Evolutionary conservation across 805 yeast species (phyloP), one percentile per base, ranked within the genome.

Genomic region (Candida palmyrensis): DNA sequence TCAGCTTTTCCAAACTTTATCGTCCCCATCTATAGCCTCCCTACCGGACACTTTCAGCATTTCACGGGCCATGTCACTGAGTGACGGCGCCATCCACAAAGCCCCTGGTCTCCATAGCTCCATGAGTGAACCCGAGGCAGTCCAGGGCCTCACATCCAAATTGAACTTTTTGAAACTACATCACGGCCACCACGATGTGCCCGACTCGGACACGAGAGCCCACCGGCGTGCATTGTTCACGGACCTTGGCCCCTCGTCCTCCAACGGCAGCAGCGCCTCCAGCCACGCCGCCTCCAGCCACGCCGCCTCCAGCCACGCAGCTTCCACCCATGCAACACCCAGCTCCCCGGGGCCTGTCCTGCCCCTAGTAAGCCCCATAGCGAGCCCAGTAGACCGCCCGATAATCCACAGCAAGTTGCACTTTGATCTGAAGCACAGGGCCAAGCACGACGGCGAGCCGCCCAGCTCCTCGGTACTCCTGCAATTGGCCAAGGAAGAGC

Each of bases 401-500:
- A 42, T 40, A 26, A 51, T 60, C 26, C 64, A 59, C 33, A 53
- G 46, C 36, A 60, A 60, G 37, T 41, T 60, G 19, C 47, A 49
- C 28, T 44, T 53, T 34, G 59, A 55, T n/a, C n/a, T n/a, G n/a
- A 48, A 44, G 25, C 39, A 38, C 5, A 29, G 33, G 13, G 47
- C 42, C 8, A 33, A 28, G 23, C 9, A 9, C 11, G 11, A 11
- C 24, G 37, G 23, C 9, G 11, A 21, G 9, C 23, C 33, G 24
- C 37, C 33, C 14, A 34, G 50, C 3, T 44, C 49, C 22, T 51
- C 53, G 5, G 57, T 55, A 8, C 38, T 60, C 36, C 44, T 39
- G 36, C 55, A 58, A 36, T 43, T 63, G 29, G 48, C 51, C 33
- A 41, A 42, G 16, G 73, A 63, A 24, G 75, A 73, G 29, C 53